These are phyloP conservation scores for Coemansia aciculifera DNA, from an alignment of 192 early-diverging fungal species.

Conservation along the genomic window DNA sequence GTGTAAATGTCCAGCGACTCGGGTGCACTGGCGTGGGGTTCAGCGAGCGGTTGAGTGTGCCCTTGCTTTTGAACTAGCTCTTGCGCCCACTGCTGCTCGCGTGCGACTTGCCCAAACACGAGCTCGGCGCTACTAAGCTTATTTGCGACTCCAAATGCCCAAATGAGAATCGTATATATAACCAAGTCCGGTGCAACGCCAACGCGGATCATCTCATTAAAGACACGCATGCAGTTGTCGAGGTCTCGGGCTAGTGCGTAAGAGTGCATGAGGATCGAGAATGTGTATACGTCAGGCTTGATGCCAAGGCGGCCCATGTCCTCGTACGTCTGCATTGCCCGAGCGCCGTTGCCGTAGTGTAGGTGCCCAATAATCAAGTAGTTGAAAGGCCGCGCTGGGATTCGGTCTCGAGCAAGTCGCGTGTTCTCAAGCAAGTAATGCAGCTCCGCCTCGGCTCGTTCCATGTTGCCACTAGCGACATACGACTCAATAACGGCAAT, in stretches of 20 bases:
- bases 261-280: constrained; percentile 74
- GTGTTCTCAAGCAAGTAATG: constrained; percentile 28
- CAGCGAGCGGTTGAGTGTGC: not conserved
- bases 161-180: constrained; percentile 51
- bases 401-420: constrained; percentile 23
- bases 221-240: constrained; percentile 62
- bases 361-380: constrained; percentile 43
- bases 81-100: constrained; percentile 39
- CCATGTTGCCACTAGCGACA: constrained; percentile 40
- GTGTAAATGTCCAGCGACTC: constrained; percentile 37
- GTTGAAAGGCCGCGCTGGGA: constrained; percentile 52
- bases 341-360: constrained; percentile 57
- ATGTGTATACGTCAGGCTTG: constrained; percentile 72
- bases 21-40: not conserved
- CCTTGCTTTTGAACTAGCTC: not conserved
- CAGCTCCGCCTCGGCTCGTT: constrained; percentile 41
- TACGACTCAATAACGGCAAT: constrained; percentile 46
- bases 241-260: constrained; percentile 76
- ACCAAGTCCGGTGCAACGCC: constrained; percentile 42
- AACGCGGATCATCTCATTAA: constrained; percentile 61
- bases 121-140: constrained; percentile 29
- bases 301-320: constrained; percentile 82
- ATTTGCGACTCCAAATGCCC: constrained; percentile 26
- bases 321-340: constrained; percentile 72
- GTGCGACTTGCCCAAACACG: constrained; percentile 38